Conservation (phyloP, 2,329 filamentous ascomycete genomes). For the Sporothrix luriei region DNA sequence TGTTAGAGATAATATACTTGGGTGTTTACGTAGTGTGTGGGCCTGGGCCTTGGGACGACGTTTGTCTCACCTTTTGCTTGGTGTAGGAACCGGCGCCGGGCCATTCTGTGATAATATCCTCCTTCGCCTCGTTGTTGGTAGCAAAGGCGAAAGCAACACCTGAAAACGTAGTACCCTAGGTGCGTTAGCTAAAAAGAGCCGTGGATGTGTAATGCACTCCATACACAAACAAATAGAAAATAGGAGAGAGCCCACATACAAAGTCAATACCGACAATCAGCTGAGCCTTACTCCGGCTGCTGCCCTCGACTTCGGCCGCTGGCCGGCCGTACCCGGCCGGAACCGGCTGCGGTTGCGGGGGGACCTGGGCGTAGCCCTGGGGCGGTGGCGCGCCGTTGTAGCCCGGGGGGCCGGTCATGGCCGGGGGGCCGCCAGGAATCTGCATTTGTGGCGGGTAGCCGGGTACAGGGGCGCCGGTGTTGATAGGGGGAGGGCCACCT, state of each 20-base stretch:
- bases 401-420: slow-evolving; percentile 50
- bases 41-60: background rate
- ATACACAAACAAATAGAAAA: background rate
- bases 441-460: slow-evolving; percentile 63
- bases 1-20: background rate
- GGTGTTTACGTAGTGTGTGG: background rate
- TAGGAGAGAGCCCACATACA: slow-evolving; percentile 57
- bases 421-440: slow-evolving; percentile 49
- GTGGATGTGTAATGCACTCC: no score
- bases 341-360: slow-evolving; percentile 42
- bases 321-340: slow-evolving; percentile 50
- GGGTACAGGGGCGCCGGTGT: slow-evolving; percentile 61
- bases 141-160: slow-evolving; percentile 97
- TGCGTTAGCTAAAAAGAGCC: background rate
- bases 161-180: slow-evolving; percentile 91
- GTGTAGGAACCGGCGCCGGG: slow-evolving; percentile 95
- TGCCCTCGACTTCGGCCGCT: slow-evolving; percentile 77
- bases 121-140: slow-evolving; percentile 95
- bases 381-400: slow-evolving; percentile 49
- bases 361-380: slow-evolving; percentile 53
- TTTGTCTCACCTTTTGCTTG: slow-evolving; percentile 82
- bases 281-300: slow-evolving; percentile 89
- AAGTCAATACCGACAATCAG: slow-evolving; percentile 99
- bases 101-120: slow-evolving; percentile 99
- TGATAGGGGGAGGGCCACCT: slow-evolving; percentile 67